These are phyloP conservation scores for Fraxinus quadrangulata DNA, from an alignment of 257 asterid genomes.

Conservation along the genomic window DNA sequence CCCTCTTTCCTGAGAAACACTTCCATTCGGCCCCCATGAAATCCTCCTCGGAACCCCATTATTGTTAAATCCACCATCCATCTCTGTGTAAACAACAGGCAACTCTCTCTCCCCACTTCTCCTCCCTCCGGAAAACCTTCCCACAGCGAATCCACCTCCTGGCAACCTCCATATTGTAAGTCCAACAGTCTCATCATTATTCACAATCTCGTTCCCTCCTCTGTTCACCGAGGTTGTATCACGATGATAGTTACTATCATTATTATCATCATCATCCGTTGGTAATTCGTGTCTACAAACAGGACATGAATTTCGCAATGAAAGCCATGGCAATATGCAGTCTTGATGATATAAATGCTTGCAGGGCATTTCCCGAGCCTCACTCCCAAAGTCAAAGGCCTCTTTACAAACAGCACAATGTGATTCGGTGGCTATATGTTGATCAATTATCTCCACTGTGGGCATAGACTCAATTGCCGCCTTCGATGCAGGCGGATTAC, in stretches of 20 bases:
- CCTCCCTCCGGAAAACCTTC: conserved; percentile 78
- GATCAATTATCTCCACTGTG: conserved; percentile 46
- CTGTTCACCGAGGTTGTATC: conserved; percentile 34
- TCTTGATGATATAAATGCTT: conserved; percentile 82
- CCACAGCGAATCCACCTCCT: conserved; percentile 92
- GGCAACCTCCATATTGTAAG: conserved; percentile 89
- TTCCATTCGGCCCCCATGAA: conserved; percentile 72
- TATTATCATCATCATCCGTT: conserved; percentile 36
- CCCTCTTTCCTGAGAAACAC: conserved; percentile 49
- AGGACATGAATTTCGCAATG: conserved; percentile 77
- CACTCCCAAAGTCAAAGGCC: conserved; percentile 63
- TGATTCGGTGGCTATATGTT: conserved; percentile 51
- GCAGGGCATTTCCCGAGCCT: conserved; percentile 89
- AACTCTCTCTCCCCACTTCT: conserved; percentile 85
- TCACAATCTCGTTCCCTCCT: conserved; percentile 39
- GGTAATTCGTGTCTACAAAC: conserved; percentile 82
- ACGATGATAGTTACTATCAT: background rate
- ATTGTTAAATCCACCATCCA: conserved; percentile 81
- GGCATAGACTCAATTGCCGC: conserved; percentile 84
- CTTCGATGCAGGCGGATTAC: conserved; percentile 76
- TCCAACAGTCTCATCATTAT: conserved; percentile 68
- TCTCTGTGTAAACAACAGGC: conserved; percentile 87
- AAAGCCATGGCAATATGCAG: conserved; percentile 82
- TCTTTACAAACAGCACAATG: conserved; percentile 90
- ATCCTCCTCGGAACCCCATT: conserved; percentile 75